Conservation (phyloP, 331 rosid species). For the Saraca asoca region DNA sequence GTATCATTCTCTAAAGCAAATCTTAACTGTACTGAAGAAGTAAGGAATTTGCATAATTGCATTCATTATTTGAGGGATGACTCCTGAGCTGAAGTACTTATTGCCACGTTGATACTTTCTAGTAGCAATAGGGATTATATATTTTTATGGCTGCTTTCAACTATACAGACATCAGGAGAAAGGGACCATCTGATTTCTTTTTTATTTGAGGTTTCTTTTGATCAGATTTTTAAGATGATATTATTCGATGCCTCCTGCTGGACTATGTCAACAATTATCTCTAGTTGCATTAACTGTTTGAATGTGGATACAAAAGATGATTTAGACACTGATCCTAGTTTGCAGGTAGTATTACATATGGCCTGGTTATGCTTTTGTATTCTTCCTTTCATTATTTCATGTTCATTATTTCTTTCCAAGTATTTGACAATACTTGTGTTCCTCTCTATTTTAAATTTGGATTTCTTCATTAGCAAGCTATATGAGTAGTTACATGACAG, state of each 20-base stretch:
- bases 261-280: too few species aligned
- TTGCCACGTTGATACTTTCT: conserved; percentile 23
- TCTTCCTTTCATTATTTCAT: conserved; percentile 1
- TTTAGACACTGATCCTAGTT: conserved; percentile 18
- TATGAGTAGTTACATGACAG: conserved; percentile 15
- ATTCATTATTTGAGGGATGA: too few species aligned
- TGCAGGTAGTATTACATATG: background rate
- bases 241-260: too few species aligned
- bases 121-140: conserved; percentile 13
- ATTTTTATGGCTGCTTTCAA: conserved; percentile 7
- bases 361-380: conserved; percentile 1
- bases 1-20: conserved; percentile 82
- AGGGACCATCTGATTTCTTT: conserved; percentile 5
- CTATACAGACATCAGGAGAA: background rate
- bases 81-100: too few species aligned
- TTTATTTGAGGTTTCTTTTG: conserved; percentile 5
- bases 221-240: background rate
- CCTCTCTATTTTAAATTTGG: conserved; percentile 21
- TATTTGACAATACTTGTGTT: conserved; percentile 32
- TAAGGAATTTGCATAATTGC: too few species aligned
- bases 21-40: too few species aligned
- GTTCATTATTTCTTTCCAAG: conserved; percentile 21
- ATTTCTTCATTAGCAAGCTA: conserved; percentile 12
- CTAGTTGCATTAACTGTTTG: conserved; percentile 14
- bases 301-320: conserved; percentile 8